phyloP scores from a whole-genome alignment of 2,329 filamentous ascomycete genomes.

The Myrmaecium sp. region DNA sequence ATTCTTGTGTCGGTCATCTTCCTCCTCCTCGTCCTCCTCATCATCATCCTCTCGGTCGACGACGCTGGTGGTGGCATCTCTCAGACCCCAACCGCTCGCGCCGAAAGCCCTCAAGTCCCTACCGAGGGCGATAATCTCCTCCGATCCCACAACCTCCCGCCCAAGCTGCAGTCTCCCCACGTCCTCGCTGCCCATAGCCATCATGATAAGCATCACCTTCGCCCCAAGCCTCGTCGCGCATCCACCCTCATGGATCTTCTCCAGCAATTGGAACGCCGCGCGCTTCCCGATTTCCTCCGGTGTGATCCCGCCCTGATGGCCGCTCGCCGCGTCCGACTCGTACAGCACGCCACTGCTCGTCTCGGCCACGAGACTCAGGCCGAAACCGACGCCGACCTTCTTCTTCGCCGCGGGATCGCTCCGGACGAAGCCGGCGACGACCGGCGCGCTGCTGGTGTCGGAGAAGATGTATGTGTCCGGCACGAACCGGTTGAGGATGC shows the following conservation, averaged over 20 bases:
- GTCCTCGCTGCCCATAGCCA: conserved; percentile 97
- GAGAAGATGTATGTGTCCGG: conserved; percentile 81
- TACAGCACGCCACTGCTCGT: conserved; percentile 76
- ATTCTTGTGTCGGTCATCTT: conserved; percentile 41
- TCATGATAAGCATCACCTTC: conserved; percentile 63
- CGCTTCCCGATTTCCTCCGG: conserved; percentile 81
- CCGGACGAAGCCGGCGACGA: conserved; percentile 55
- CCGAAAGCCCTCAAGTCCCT: conserved; percentile 81
- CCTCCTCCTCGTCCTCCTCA: conserved; percentile 36
- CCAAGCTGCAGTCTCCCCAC: conserved; percentile 75
- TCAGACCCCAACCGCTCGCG: conserved; percentile 75
- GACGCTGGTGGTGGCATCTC: conserved; percentile 39
- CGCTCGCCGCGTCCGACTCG: conserved; percentile 64
- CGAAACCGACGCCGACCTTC: conserved; percentile 74
- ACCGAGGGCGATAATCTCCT: conserved; percentile 63
- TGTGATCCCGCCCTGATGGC: conserved; percentile 61
- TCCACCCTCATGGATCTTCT: conserved; percentile 66
- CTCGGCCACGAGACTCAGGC: conserved; percentile 78
- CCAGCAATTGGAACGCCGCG: conserved; percentile 78
- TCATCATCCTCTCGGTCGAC: no score
- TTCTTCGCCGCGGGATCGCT: conserved; percentile 33
- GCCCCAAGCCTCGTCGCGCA: conserved; percentile 60
- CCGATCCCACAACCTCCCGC: conserved; percentile 62
- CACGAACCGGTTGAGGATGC: conserved; percentile 70
- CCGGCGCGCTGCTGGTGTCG: conserved; percentile 43